Conservation (phyloP, 2,329 filamentous ascomycete genomes). For the Paracoccidioides brasiliensis region DNA sequence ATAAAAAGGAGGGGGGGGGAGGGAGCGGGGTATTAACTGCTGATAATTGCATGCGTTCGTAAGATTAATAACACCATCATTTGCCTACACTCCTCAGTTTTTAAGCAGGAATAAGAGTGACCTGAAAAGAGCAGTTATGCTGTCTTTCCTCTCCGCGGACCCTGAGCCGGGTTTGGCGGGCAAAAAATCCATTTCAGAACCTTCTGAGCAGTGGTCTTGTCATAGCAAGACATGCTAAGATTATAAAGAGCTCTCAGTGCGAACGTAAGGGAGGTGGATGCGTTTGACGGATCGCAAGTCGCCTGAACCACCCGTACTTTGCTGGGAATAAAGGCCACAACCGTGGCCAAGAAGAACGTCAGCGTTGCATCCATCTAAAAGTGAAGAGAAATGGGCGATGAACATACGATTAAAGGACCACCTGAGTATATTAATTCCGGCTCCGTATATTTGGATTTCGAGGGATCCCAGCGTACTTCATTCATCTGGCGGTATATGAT, state of each 20-base stretch:
- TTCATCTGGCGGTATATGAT: constrained; percentile 5
- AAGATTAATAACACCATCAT: background rate
- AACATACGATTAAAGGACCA: constrained; percentile 1
- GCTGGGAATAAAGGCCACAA: background rate
- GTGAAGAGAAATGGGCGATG: background rate
- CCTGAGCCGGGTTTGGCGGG: background rate
- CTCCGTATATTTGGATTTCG: background rate
- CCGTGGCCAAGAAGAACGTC: background rate
- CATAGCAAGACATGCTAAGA: background rate
- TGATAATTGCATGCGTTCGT: background rate
- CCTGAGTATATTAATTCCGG: background rate
- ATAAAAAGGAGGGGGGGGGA: background rate
- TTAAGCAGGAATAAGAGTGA: background rate
- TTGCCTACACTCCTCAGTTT: background rate
- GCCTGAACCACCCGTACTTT: constrained; percentile 3
- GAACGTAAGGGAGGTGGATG: background rate
- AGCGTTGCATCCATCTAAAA: background rate
- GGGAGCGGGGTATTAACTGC: background rate
- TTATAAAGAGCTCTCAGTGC: background rate
- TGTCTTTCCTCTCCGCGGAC: background rate
- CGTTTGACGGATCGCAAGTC: constrained; percentile 1
- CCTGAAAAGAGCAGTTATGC: background rate
- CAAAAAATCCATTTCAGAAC: constrained; percentile 1
- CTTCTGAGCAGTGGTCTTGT: background rate
- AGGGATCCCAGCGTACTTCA: background rate